These are phyloP conservation scores for Punica granatum DNA, from an alignment of 345 rosid genomes.

Conservation along the genomic window DNA sequence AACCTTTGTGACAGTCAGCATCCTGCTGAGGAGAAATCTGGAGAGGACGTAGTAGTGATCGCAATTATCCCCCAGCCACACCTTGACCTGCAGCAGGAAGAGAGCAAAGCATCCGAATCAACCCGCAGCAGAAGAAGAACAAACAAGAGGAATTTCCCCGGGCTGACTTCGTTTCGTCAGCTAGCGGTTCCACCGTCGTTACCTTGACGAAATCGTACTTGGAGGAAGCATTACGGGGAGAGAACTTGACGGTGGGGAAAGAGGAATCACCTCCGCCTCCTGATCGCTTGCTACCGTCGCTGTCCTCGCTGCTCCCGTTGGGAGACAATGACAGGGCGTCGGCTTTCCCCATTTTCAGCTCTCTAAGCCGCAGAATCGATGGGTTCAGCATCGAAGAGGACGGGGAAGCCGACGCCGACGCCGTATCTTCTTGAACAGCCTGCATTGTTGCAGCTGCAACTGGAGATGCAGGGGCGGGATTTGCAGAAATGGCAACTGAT, in stretches of 20 bases:
- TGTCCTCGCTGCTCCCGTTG: constrained; percentile 8
- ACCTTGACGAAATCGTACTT: constrained; percentile 28
- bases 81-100: constrained; percentile 59
- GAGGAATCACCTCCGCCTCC: constrained; percentile 11
- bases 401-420: neutral
- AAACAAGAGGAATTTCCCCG: neutral
- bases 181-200: neutral
- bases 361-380: constrained; percentile 4
- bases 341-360: neutral
- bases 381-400: constrained; percentile 3
- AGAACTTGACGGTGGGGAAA: constrained; percentile 11
- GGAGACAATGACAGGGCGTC: neutral
- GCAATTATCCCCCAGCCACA: constrained; percentile 94
- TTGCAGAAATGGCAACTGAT: neutral
- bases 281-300: constrained; percentile 8
- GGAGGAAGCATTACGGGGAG: constrained; percentile 19
- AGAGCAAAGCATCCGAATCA: neutral
- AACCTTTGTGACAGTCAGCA: constrained; percentile 97
- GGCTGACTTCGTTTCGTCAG: neutral
- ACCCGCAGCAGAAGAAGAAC: neutral
- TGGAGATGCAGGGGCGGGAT: neutral
- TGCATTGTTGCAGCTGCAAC: neutral
- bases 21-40: constrained; percentile 89
- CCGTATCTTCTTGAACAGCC: neutral
- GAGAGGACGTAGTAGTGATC: constrained; percentile 94